These are phyloP conservation scores for Trametes gibbosa DNA, from an alignment of 768 basidiomycete species.

Conservation along the genomic window DNA sequence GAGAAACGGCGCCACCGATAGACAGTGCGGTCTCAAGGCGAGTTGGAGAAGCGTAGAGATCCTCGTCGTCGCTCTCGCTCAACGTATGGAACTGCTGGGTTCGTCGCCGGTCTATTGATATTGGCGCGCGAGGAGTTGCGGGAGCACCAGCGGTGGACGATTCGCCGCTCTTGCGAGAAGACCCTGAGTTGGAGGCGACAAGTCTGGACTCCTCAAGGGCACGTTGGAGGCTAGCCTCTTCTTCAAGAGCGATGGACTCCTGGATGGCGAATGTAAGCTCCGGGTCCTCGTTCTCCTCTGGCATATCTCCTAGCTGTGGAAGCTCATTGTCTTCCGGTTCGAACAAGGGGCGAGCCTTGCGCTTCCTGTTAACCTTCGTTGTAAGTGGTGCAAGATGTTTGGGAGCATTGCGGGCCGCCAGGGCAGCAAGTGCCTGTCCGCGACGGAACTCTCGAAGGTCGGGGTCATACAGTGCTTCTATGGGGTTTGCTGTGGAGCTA, in stretches of 20 bases:
- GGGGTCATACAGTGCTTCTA: slow-evolving; percentile 41
- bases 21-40: slow-evolving; percentile 67
- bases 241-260: slow-evolving; percentile 50
- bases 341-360: slow-evolving; percentile 49
- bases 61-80: slow-evolving; percentile 37
- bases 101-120: slow-evolving; percentile 3
- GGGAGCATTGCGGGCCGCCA: slow-evolving; percentile 47
- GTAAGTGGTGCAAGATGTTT: slow-evolving; percentile 34
- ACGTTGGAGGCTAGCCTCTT: slow-evolving; percentile 26
- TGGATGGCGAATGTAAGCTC: slow-evolving; percentile 60
- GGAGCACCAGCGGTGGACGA: neutral
- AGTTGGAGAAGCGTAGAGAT: slow-evolving; percentile 49
- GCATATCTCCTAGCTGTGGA: slow-evolving; percentile 19
- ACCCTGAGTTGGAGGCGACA: neutral
- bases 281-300: slow-evolving; percentile 50
- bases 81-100: slow-evolving; percentile 4
- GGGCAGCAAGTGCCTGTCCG: slow-evolving; percentile 58
- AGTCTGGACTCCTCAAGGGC: slow-evolving; percentile 32
- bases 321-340: slow-evolving; percentile 48
- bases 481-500: neutral
- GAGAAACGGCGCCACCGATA: slow-evolving; percentile 57
- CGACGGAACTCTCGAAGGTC: slow-evolving; percentile 64
- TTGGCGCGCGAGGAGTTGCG: neutral
- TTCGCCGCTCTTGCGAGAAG: slow-evolving; percentile 8
- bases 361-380: slow-evolving; percentile 35